Conservation (phyloP, 108 stramenopile species). For the Cyclotella choctawhatcheeana region DNA sequence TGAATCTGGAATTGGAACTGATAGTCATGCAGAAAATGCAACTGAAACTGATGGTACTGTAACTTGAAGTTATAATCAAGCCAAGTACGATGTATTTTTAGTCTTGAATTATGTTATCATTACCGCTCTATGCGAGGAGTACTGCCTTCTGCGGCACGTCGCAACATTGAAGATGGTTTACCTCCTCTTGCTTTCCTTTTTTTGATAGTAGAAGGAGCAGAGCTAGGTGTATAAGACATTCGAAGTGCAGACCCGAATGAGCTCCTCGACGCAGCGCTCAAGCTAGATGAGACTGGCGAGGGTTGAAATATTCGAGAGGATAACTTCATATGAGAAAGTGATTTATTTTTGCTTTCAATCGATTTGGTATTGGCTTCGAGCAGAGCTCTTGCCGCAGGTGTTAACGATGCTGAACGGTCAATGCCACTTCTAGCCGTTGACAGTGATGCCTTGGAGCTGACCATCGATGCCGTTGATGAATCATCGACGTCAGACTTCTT, state of each 20-base stretch:
- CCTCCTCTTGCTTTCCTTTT: neutral
- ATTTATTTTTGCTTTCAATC: conserved; percentile 3
- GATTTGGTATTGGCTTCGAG: conserved; percentile 32
- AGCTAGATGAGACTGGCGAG: conserved; percentile 6
- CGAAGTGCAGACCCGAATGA: conserved; percentile 48
- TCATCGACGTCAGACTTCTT: neutral
- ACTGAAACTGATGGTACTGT: no score
- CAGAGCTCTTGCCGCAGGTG: conserved; percentile 59
- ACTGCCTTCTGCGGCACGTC: conserved; percentile 35
- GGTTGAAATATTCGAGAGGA: conserved; percentile 41
- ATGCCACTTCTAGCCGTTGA: conserved; percentile 8
- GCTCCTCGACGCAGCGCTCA: conserved; percentile 22
- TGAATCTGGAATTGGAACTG: no score
- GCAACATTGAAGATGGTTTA: conserved; percentile 12
- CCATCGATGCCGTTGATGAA: neutral
- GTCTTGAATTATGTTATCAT: neutral
- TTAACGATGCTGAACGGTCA: conserved; percentile 47
- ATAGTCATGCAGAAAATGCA: no score
- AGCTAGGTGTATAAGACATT: conserved; percentile 41
- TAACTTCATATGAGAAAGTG: neutral
- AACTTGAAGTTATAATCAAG: neutral
- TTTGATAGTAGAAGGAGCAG: conserved; percentile 13
- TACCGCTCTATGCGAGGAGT: conserved; percentile 43
- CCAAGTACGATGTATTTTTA: neutral
- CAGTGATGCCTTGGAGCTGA: neutral